A percentile compares a stretch with the other conserved stretches of the same genome.
Conservation (phyloP, 179 eudicot species). For the Patellifolia procumbens region DNA sequence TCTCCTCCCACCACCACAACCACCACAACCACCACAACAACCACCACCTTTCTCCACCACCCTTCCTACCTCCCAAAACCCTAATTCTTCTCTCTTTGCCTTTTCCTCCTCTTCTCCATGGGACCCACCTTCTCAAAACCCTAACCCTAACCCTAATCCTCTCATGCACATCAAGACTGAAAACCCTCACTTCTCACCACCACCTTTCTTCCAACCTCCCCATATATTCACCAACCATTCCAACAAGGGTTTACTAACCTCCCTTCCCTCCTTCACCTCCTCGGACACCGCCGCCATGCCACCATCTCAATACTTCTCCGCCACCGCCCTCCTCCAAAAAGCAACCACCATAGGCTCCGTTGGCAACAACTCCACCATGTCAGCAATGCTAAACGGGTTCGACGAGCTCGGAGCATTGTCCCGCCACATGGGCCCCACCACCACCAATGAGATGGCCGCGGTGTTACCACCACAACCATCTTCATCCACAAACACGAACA, state of each 20-base stretch:
- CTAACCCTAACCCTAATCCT: slow-evolving; percentile 34
- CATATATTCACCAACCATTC: slow-evolving; percentile 25
- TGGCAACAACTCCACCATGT: slow-evolving; percentile 28
- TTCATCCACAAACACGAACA: slow-evolving; percentile 5
- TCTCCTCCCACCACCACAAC: slow-evolving; percentile 32
- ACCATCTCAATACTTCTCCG: slow-evolving; percentile 55
- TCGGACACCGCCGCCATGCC: slow-evolving; percentile 33
- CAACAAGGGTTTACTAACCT: slow-evolving; percentile 19
- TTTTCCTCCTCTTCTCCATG: slow-evolving; percentile 27
- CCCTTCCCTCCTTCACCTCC: slow-evolving; percentile 27
- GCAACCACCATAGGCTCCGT: slow-evolving; percentile 55
- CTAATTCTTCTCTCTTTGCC: slow-evolving; percentile 26
- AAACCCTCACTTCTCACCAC: slow-evolving; percentile 39
- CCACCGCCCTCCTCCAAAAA: slow-evolving; percentile 84
- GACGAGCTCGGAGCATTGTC: slow-evolving; percentile 26
- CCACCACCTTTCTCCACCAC: slow-evolving; percentile 19
- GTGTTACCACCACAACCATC: background rate
- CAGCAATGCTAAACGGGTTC: slow-evolving; percentile 33
- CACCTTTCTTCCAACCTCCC: slow-evolving; percentile 37
- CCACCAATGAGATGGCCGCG: background rate
- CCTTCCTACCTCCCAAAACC: slow-evolving; percentile 30
- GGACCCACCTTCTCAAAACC: slow-evolving; percentile 46
- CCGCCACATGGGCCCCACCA: slow-evolving; percentile 13
- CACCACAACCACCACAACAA: slow-evolving; percentile 19
- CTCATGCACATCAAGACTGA: slow-evolving; percentile 26